Evolutionary conservation across 257 asterid species (phyloP).

Genomic region (Primulina huaijiensis): DNA sequence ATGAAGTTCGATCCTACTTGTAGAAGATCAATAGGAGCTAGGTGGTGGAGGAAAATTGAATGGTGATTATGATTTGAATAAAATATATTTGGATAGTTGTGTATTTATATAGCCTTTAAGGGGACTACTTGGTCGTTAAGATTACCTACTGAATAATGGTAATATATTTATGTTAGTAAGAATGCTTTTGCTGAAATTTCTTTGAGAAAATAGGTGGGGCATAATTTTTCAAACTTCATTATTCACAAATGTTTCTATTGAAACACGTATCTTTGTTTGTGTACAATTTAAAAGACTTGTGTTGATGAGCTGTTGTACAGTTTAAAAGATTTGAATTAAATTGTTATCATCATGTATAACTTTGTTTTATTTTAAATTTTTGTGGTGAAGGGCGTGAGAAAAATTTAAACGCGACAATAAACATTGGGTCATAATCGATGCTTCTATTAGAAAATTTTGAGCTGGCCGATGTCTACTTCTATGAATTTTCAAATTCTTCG

Average conservation of each 20-base stretch:
- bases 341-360: no score
- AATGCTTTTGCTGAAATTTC: constrained; percentile 17
- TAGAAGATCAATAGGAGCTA: not conserved
- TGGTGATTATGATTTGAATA: constrained; percentile 1
- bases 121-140: not conserved
- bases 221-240: not conserved
- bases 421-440: not conserved
- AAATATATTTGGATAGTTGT: not conserved
- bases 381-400: not conserved
- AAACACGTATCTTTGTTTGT: not conserved
- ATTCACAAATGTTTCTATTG: not conserved
- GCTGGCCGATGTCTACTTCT: not conserved
- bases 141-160: not conserved
- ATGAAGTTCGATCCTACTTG: not conserved
- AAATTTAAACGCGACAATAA: not conserved
- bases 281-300: no score
- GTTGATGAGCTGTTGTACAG: not conserved
- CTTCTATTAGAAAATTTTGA: constrained; percentile 3
- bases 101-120: not conserved
- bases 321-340: no score
- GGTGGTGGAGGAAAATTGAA: not conserved
- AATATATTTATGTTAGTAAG: not conserved
- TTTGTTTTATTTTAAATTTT: not conserved
- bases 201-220: not conserved
- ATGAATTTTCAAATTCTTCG: not conserved